Evolutionary conservation across 2,329 filamentous ascomycete genomes (phyloP).

Genomic region (Fusarium foetens): DNA sequence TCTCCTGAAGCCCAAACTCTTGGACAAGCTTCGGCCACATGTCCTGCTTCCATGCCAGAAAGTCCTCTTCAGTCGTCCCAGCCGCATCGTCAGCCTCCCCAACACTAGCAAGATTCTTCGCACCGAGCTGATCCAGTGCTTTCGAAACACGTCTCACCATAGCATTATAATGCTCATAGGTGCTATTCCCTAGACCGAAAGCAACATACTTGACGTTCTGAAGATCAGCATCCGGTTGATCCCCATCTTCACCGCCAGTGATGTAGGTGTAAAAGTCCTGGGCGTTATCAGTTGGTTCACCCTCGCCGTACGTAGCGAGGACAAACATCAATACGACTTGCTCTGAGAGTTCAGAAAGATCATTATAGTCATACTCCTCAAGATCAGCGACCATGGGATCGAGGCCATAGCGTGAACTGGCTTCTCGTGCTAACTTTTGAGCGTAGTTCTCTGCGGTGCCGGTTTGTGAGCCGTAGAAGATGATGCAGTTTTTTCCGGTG

Average conservation of each 20-base stretch:
- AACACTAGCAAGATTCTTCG: neutral
- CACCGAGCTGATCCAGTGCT: neutral
- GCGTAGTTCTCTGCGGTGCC: slow-evolving; percentile 2
- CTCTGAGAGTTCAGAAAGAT: neutral
- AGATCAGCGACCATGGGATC: slow-evolving; percentile 5
- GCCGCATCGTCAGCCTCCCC: neutral
- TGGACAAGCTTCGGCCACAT: neutral
- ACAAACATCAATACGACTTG: neutral
- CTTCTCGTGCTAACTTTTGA: neutral
- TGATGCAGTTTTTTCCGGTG: neutral
- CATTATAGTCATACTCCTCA: neutral
- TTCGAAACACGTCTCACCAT: neutral
- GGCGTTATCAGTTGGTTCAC: neutral
- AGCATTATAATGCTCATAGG: neutral
- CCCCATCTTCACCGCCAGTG: neutral
- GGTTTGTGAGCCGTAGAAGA: neutral
- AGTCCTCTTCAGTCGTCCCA: neutral
- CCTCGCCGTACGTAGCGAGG: neutral
- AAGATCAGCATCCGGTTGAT: neutral
- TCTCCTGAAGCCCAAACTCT: neutral
- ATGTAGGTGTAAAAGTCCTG: neutral
- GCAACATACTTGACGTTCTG: slow-evolving; percentile 1
- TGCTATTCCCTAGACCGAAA: neutral
- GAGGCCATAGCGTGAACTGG: neutral
- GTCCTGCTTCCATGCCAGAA: neutral